Evolutionary conservation across 1,284 basidiomycete species (phyloP).

Genomic region (Takashimella koratensis): DNA sequence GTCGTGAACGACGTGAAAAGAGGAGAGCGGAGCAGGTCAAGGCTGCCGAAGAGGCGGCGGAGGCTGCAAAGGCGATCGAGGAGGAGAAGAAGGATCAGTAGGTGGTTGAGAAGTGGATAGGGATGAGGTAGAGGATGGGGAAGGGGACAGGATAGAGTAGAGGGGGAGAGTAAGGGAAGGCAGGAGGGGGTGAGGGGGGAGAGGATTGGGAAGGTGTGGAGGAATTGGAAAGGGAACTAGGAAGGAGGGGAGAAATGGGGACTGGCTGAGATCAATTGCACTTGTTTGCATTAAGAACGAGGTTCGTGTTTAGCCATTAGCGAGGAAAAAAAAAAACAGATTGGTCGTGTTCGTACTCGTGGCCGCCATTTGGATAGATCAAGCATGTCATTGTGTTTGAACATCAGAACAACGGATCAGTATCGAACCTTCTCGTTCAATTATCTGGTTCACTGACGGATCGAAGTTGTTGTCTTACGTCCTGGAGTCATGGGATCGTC

Average conservation of each 20-base stretch:
- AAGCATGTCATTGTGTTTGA: too few species aligned
- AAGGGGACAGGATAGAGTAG: too few species aligned
- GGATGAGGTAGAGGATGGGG: neutral
- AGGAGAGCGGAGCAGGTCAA: slow-evolving; percentile 41
- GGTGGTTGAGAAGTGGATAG: neutral
- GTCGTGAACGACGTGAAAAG: slow-evolving; percentile 65
- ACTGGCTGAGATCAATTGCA: neutral
- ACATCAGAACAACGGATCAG: too few species aligned
- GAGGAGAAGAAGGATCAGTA: slow-evolving; percentile 22
- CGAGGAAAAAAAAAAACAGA: too few species aligned
- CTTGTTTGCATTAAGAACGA: neutral
- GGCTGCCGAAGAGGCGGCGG: slow-evolving; percentile 12
- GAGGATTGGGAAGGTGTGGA: neutral
- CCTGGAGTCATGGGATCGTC: too few species aligned
- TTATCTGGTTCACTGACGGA: too few species aligned
- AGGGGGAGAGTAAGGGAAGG: neutral
- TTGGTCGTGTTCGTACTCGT: too few species aligned
- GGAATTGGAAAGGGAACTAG: neutral
- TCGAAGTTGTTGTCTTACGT: too few species aligned
- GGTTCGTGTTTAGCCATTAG: too few species aligned
- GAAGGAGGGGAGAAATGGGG: neutral
- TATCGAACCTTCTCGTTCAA: too few species aligned
- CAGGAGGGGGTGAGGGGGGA: neutral
- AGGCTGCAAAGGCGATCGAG: slow-evolving; percentile 14
- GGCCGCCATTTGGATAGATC: too few species aligned